These are phyloP conservation scores for Chlorociboria aeruginascens DNA, from an alignment of 495 filamentous ascomycete genomes.

Conservation along the genomic window DNA sequence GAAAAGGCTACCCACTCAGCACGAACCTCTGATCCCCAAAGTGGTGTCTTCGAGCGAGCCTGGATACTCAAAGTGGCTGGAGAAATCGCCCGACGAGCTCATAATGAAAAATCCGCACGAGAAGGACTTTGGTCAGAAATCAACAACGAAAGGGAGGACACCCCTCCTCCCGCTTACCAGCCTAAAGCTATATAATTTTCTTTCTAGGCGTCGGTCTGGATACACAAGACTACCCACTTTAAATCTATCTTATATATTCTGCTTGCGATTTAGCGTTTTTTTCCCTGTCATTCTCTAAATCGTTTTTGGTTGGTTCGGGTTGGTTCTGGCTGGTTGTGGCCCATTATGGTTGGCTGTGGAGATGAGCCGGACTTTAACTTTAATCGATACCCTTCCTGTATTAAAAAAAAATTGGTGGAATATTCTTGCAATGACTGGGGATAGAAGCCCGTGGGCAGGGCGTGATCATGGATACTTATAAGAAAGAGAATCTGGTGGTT, in stretches of 20 bases:
- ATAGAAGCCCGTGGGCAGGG: too few relatives aligned
- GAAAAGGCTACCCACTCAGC: not conserved
- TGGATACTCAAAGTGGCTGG: slow-evolving; percentile 86
- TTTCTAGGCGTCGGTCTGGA: not conserved
- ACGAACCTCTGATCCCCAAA: not conserved
- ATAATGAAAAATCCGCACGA: slow-evolving; percentile 47
- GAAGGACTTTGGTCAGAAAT: slow-evolving; percentile 35
- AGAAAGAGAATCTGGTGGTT: too few relatives aligned
- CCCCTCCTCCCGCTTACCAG: slow-evolving; percentile 51
- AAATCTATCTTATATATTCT: not conserved
- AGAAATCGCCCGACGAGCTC: slow-evolving; percentile 76
- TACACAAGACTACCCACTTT: not conserved
- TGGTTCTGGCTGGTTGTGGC: not conserved
- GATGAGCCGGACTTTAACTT: too few relatives aligned
- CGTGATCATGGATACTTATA: too few relatives aligned
- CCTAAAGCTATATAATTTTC: slow-evolving; percentile 5
- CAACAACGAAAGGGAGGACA: slow-evolving; percentile 39
- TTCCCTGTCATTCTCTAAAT: not conserved
- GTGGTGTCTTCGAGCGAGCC: slow-evolving; percentile 63
- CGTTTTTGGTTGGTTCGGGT: slow-evolving; percentile 2
- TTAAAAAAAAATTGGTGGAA: too few relatives aligned
- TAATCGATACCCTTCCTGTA: not conserved
- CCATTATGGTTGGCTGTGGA: too few relatives aligned
- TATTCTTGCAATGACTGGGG: too few relatives aligned
- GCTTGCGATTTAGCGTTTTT: not conserved